These are phyloP conservation scores for Neopestalotiopsis sp. DNA, from an alignment of 2,329 filamentous ascomycete species.

Conservation along the genomic window DNA sequence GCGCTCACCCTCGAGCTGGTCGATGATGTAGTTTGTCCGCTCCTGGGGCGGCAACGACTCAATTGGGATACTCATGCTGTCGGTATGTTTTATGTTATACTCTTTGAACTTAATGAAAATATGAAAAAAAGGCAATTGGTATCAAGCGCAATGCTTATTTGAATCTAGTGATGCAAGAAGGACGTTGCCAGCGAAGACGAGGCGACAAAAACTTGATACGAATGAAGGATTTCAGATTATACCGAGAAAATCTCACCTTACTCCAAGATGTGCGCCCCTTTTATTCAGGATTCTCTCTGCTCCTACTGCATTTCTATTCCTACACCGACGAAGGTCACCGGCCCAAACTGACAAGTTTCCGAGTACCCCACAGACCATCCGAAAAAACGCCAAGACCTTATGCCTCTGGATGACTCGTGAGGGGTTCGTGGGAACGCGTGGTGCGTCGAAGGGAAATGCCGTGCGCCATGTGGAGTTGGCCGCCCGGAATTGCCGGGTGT, in stretches of 20 bases:
- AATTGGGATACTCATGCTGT: slow-evolving; percentile 37
- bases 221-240: not conserved
- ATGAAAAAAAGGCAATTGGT: not conserved
- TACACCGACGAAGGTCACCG: slow-evolving; percentile 5
- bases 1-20: slow-evolving; percentile 55
- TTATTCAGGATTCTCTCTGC: not conserved
- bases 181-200: no score
- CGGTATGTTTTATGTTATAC: not conserved
- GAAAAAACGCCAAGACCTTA: not conserved
- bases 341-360: not conserved
- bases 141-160: no score
- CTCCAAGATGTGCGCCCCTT: not conserved
- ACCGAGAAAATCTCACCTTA: not conserved
- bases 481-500: slow-evolving; percentile 3
- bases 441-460: slow-evolving; percentile 11
- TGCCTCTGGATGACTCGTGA: slow-evolving; percentile 2
- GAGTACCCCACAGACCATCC: slow-evolving; percentile 6
- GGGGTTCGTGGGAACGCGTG: slow-evolving; percentile 5
- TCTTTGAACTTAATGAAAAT: not conserved
- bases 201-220: not conserved
- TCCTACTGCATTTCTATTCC: not conserved
- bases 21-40: slow-evolving; percentile 49
- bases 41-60: slow-evolving; percentile 40
- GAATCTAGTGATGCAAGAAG: no score
- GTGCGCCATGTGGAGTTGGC: slow-evolving; percentile 2